Base-by-base conservation (phyloP, 2,329 filamentous ascomycete species). In the Microcera coccophila region DNA sequence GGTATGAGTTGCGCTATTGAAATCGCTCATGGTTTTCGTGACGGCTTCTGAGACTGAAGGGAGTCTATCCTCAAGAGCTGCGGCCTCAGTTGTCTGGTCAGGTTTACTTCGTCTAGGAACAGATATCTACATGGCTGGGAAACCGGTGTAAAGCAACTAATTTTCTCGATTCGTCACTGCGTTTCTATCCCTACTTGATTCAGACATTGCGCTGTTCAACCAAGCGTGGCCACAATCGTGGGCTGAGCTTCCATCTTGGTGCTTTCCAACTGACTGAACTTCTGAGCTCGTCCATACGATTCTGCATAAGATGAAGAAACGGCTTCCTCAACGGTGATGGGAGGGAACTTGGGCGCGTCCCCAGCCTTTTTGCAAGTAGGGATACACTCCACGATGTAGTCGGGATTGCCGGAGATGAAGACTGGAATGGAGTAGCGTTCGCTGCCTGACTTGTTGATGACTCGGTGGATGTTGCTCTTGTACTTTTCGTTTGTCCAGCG, bases 351-450 rank as follows among this genome's bases (percentile, higher is more conserved):
- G 19, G 60, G 53, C 1, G 49, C 41, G 1, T 54, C 48, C 1
- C 45, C 47, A 4, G 51, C 41, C 1, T 48, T 40, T 48, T 56
- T 52, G 48, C 62, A 64, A 4, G 59, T 62, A 7, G 61, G 55
- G 22, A 64, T 62, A 48, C 61, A 64, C 10, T 63, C 59, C 4
- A 62, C 60, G 2, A 62, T 20, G 40, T 62, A 63, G 46, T 76
- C 72, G 5, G 73, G 62, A 58, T 78, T 76, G 4, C 75, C 75
- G 41, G 74, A 72, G 42, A 78, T 72, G 58, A 79, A 80, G 39
- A 79, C 72, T 0, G 76, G 74, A n/a, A 80, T 64, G 5, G 72
- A 76, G 54, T 78, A 81, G 28, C 78, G 66, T 53, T 78, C 72
- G 9, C 61, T 62, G 2, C 64, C 65, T 3, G 68, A 71, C 33